phyloP scores from a whole-genome alignment of 768 basidiomycete species.

The Agaricus blazei region DNA sequence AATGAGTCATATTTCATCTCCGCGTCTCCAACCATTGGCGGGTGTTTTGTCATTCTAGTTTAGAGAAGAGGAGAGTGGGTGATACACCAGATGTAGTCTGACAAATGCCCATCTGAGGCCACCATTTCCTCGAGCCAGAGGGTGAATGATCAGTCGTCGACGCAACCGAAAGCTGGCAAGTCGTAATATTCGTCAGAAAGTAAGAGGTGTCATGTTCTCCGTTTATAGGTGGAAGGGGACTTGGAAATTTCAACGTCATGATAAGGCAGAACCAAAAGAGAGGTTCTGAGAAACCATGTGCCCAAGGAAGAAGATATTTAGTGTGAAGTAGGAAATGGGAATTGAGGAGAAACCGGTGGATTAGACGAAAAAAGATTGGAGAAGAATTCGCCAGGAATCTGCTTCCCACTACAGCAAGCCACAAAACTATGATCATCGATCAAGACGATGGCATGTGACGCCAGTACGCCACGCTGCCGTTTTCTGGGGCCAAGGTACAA shows the following conservation, averaged over 20 bases:
- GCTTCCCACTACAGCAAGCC: conserved; percentile 5
- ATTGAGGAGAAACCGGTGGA: conserved; percentile 15
- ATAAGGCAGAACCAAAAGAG: conserved; percentile 1
- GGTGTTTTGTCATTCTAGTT: background rate
- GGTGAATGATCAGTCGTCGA: conserved; percentile 11
- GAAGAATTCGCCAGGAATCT: conserved; percentile 30
- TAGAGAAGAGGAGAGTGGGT: background rate
- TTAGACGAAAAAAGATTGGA: conserved; percentile 16
- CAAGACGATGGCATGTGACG: conserved; percentile 21
- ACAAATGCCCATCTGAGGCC: background rate
- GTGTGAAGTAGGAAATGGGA: background rate
- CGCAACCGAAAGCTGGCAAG: conserved; percentile 9
- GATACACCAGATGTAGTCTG: background rate
- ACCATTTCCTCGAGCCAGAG: background rate
- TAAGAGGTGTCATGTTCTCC: conserved; percentile 25
- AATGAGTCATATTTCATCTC: background rate
- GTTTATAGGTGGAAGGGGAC: conserved; percentile 16
- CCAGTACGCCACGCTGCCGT: conserved; percentile 16
- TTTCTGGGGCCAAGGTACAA: conserved; percentile 2
- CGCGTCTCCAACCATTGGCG: background rate
- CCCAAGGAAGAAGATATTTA: conserved; percentile 1
- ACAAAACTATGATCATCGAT: conserved; percentile 17
- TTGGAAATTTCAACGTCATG: background rate
- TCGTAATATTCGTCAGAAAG: conserved; percentile 35
- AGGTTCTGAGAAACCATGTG: background rate